Conservation (phyloP, 129 eudicot genomes). For the Artemisia argyi region DNA sequence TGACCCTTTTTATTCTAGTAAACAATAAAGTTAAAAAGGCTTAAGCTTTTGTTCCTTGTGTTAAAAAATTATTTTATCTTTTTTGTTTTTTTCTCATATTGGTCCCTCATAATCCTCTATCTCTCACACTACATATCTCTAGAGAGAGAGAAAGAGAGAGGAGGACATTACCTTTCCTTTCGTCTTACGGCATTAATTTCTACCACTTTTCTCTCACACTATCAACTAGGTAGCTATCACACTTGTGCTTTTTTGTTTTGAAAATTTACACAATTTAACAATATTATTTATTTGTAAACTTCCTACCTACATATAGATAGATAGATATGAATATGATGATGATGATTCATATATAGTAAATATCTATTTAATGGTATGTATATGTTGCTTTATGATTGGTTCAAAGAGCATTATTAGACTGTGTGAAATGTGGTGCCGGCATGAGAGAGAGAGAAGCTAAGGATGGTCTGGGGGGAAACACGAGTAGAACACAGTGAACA, state of each 20-base stretch:
- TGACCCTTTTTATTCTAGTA: slow-evolving; percentile 50
- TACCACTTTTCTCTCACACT: slow-evolving; percentile 49
- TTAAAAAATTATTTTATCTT: slow-evolving; percentile 39
- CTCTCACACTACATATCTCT: slow-evolving; percentile 5
- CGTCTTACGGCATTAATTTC: slow-evolving; percentile 75
- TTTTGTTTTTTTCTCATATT: slow-evolving; percentile 38
- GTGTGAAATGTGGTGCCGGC: slow-evolving; percentile 30
- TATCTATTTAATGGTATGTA: not conserved
- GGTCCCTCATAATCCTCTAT: slow-evolving; percentile 38
- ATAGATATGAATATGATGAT: not conserved
- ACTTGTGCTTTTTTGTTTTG: slow-evolving; percentile 23
- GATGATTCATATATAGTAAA: not conserved
- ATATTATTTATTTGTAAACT: slow-evolving; percentile 15
- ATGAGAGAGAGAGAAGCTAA: slow-evolving; percentile 33
- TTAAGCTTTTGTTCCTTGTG: slow-evolving; percentile 34
- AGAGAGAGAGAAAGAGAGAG: slow-evolving; percentile 8
- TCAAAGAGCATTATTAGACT: slow-evolving; percentile 44
- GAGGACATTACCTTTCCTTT: slow-evolving; percentile 65
- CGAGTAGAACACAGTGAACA: slow-evolving; percentile 52
- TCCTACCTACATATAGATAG: slow-evolving; percentile 29
- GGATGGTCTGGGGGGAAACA: slow-evolving; percentile 35
- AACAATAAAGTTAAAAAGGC: slow-evolving; percentile 31
- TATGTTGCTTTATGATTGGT: slow-evolving; percentile 42
- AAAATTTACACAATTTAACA: slow-evolving; percentile 7
- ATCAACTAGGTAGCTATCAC: slow-evolving; percentile 43